A percentile compares a stretch with the other conserved stretches of the same genome.
These are phyloP conservation scores for Phytophthora meadii DNA, from an alignment of 352 stramenopile species.

Conservation along the genomic window DNA sequence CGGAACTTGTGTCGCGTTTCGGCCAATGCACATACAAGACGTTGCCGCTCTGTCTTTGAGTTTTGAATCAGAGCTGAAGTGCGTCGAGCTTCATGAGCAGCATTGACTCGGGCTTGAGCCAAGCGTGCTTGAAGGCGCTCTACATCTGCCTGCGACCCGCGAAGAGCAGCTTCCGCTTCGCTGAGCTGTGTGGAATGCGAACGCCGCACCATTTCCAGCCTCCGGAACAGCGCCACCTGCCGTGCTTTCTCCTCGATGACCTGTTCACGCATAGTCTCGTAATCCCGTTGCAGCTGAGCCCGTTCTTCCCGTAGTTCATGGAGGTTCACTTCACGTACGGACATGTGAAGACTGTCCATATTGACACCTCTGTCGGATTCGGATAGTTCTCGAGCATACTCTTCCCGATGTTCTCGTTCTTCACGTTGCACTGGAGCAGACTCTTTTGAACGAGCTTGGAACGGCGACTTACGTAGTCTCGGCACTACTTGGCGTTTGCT, in stretches of 20 bases:
- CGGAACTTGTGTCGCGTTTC: conserved; percentile 73
- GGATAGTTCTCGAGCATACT: background rate
- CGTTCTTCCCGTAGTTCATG: conserved; percentile 26
- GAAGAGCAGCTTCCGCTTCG: conserved; percentile 25
- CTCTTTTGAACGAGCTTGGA: conserved; percentile 24
- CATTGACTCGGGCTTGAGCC: conserved; percentile 26
- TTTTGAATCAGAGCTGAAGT: conserved; percentile 30
- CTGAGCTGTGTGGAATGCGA: conserved; percentile 27
- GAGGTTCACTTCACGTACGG: conserved; percentile 30
- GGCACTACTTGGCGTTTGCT: conserved; percentile 16
- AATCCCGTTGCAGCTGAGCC: conserved; percentile 30
- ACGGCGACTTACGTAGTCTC: conserved; percentile 31
- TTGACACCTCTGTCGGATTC: conserved; percentile 9
- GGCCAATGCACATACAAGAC: conserved; percentile 55
- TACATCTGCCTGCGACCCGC: conserved; percentile 27
- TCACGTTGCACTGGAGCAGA: background rate
- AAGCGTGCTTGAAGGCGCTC: conserved; percentile 35
- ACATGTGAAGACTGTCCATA: conserved; percentile 6
- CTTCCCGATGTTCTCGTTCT: conserved; percentile 15
- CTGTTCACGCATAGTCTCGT: conserved; percentile 40
- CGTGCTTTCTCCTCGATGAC: conserved; percentile 41
- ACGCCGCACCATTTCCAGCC: conserved; percentile 27
- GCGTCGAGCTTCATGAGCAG: conserved; percentile 36
- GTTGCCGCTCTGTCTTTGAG: conserved; percentile 53
- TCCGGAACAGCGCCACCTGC: conserved; percentile 39